A percentile compares a stretch with the other conserved stretches of the same genome.
phyloP scores from a whole-genome alignment of 2,329 filamentous ascomycete genomes.

The Keithomyces neogunnii region DNA sequence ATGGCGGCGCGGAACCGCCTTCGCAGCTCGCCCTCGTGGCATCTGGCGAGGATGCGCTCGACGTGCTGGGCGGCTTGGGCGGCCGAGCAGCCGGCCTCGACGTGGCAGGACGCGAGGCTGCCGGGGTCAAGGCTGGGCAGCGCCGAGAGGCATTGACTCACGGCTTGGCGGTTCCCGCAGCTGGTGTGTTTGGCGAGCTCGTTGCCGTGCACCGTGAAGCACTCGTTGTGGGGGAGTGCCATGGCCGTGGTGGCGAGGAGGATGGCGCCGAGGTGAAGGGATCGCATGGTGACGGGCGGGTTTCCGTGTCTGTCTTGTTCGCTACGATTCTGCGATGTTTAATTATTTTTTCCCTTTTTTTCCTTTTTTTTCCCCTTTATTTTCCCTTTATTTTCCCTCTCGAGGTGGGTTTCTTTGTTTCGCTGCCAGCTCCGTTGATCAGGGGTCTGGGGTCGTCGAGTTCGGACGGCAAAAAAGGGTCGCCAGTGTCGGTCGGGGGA shows the following conservation, averaged over 20 bases:
- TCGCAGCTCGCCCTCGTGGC: constrained; percentile 22
- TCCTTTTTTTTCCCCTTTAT: not conserved
- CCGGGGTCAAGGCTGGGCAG: constrained; percentile 20
- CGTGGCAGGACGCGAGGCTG: constrained; percentile 31
- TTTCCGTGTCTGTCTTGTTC: not conserved
- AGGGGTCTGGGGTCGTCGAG: not conserved
- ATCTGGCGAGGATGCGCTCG: constrained; percentile 20
- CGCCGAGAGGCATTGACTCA: constrained; percentile 33
- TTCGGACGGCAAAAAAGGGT: not conserved
- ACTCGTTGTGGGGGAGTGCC: constrained; percentile 25
- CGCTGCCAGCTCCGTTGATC: not conserved
- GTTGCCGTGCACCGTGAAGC: constrained; percentile 28
- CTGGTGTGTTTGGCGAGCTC: constrained; percentile 28
- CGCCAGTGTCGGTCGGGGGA: not conserved
- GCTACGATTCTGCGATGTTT: not conserved
- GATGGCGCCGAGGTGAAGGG: constrained; percentile 10
- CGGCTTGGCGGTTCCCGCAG: constrained; percentile 34
- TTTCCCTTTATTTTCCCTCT: not conserved
- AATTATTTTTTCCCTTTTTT: not conserved
- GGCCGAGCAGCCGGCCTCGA: constrained; percentile 25
- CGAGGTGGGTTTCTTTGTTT: not conserved
- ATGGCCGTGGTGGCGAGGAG: constrained; percentile 25
- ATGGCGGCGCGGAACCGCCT: constrained; percentile 16
- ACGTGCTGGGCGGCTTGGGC: constrained; percentile 21
- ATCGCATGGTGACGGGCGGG: not conserved